Conservation (phyloP, 805 yeast species). For the Saturnispora diversa region DNA sequence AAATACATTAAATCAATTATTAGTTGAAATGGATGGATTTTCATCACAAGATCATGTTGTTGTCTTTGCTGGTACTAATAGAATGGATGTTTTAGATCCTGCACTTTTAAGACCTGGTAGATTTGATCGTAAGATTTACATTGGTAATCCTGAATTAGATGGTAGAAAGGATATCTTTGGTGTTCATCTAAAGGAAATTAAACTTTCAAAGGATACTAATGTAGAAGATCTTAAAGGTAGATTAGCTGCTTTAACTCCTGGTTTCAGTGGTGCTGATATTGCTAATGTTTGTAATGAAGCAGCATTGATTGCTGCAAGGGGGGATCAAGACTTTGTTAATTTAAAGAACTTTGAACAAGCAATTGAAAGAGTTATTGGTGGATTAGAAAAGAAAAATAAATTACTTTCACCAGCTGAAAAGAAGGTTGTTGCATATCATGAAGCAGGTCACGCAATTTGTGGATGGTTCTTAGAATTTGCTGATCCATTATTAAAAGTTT, state of each 20-base stretch:
- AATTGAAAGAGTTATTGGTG: slow-evolving; percentile 89
- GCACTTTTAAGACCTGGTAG: slow-evolving; percentile 93
- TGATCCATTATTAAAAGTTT: slow-evolving; percentile 87
- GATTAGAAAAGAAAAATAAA: slow-evolving; percentile 79
- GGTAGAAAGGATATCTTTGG: slow-evolving; percentile 82
- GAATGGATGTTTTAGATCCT: slow-evolving; percentile 84
- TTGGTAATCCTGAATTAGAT: slow-evolving; percentile 81
- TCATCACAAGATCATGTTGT: slow-evolving; percentile 83
- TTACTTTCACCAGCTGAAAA: slow-evolving; percentile 75
- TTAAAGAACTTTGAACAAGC: slow-evolving; percentile 81
- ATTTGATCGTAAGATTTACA: slow-evolving; percentile 81
- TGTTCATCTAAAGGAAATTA: slow-evolving; percentile 65
- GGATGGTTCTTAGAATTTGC: slow-evolving; percentile 89
- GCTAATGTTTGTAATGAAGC: slow-evolving; percentile 94
- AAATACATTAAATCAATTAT: slow-evolving; percentile 81
- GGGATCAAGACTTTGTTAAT: slow-evolving; percentile 51
- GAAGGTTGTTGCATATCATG: slow-evolving; percentile 84
- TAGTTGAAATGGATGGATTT: slow-evolving; percentile 96
- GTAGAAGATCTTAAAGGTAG: slow-evolving; percentile 66
- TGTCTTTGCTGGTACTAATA: slow-evolving; percentile 89
- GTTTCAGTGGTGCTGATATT: slow-evolving; percentile 93
- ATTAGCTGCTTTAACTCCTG: slow-evolving; percentile 87
- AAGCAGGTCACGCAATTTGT: slow-evolving; percentile 95
- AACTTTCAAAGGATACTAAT: slow-evolving; percentile 37
- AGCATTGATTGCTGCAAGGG: slow-evolving; percentile 86